A percentile compares a stretch with the other conserved stretches of the same genome.
phyloP scores from a whole-genome alignment of 192 early-diverging fungal genomes.

The Backusella psychrophila region DNA sequence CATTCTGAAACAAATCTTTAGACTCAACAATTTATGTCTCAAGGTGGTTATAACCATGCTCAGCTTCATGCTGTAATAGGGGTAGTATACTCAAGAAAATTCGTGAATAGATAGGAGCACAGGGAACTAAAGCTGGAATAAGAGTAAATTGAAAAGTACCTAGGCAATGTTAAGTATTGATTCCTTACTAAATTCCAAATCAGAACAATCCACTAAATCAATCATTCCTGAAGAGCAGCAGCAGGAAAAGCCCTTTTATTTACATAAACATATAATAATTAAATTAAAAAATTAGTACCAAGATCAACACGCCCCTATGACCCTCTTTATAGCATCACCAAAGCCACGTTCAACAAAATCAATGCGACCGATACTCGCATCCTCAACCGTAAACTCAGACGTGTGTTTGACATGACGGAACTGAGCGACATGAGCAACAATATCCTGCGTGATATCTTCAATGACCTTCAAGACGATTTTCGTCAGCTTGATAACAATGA shows the following conservation, averaged over 20 bases:
- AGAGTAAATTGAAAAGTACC: too few species aligned
- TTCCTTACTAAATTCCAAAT: slow-evolving; percentile 5
- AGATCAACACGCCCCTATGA: slow-evolving; percentile 5
- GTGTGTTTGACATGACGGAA: slow-evolving; percentile 58
- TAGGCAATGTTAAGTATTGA: too few species aligned
- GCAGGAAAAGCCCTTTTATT: background rate
- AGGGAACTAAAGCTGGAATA: too few species aligned
- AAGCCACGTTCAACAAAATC: slow-evolving; percentile 21
- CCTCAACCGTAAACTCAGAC: slow-evolving; percentile 46
- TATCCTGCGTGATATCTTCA: slow-evolving; percentile 50
- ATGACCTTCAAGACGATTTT: slow-evolving; percentile 45
- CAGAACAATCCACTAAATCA: background rate
- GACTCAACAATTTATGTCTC: too few species aligned
- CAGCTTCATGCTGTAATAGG: too few species aligned
- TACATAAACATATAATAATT: background rate
- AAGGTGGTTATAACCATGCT: too few species aligned
- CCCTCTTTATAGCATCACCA: background rate
- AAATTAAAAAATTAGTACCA: background rate
- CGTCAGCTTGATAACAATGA: slow-evolving; percentile 1
- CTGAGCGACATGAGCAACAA: slow-evolving; percentile 53
- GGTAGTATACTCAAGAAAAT: too few species aligned
- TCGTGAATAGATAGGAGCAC: too few species aligned
- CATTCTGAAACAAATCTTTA: too few species aligned
- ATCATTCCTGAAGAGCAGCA: background rate
- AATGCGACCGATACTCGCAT: slow-evolving; percentile 51